Percentiles rank a stretch among this genome's conserved stretches.
These are phyloP conservation scores for Phialophora tarda DNA, from an alignment of 2,329 filamentous ascomycete species.

Conservation along the genomic window DNA sequence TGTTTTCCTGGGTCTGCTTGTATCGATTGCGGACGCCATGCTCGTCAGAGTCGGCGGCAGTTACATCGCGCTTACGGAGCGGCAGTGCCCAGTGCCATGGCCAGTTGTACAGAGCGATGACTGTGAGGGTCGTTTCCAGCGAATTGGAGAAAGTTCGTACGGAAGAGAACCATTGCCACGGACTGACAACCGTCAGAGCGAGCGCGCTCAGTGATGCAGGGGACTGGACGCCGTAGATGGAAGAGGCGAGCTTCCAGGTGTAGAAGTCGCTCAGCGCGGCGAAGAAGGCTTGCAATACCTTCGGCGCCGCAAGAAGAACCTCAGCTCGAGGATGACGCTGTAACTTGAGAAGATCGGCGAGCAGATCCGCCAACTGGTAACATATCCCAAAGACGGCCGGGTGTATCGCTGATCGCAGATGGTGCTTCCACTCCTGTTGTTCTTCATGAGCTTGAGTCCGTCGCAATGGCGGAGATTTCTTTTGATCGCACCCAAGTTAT, in stretches of 20 bases:
- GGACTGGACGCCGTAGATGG: constrained; percentile 71
- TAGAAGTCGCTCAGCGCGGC: constrained; percentile 83
- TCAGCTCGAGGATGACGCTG: constrained; percentile 65
- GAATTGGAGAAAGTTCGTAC: constrained; percentile 94
- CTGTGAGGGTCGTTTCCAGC: constrained; percentile 85
- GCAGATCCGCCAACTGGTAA: constrained; percentile 67
- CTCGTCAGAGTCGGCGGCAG: constrained; percentile 25
- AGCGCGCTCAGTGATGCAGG: constrained; percentile 73
- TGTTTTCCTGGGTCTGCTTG: constrained; percentile 42
- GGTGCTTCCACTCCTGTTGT: constrained; percentile 84
- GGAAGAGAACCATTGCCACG: constrained; percentile 97
- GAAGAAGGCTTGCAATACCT: constrained; percentile 74
- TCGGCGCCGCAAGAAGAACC: constrained; percentile 74
- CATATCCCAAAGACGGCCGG: constrained; percentile 81
- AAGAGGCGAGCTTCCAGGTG: constrained; percentile 80
- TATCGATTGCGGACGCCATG: constrained; percentile 51
- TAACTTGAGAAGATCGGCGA: constrained; percentile 62
- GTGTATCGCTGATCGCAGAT: constrained; percentile 87
- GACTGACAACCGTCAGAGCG: constrained; percentile 72
- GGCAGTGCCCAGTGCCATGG: constrained; percentile 74
- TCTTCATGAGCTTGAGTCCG: constrained; percentile 25
- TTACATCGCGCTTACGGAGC: constrained; percentile 32
- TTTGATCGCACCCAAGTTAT: constrained; percentile 81
- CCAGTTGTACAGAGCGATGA: constrained; percentile 79
- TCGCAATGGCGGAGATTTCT: constrained; percentile 10